Percentiles rank a stretch among this genome's conserved stretches.
These are phyloP conservation scores for Ceratobasidium sp. DNA, from an alignment of 1,284 basidiomycete species.

Conservation along the genomic window DNA sequence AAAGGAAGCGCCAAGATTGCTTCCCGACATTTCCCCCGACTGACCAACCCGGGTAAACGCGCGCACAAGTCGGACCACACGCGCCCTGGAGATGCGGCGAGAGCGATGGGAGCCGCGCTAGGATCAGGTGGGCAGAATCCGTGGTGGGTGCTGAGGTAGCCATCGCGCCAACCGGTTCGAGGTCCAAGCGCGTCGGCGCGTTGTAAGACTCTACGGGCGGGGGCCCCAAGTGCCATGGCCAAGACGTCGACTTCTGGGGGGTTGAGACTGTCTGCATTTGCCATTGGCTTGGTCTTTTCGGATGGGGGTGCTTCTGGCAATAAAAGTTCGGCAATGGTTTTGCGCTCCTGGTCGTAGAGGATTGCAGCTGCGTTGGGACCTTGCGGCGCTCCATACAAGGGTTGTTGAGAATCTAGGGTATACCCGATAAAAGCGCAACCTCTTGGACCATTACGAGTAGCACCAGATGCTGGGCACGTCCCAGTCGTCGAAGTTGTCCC, in stretches of 20 bases:
- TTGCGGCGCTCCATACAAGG: constrained; percentile 33
- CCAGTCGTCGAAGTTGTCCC: background rate
- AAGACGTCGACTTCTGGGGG: constrained; percentile 33
- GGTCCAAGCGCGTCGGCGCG: constrained; percentile 41
- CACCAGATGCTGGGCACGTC: constrained; percentile 4
- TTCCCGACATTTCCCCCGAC: constrained; percentile 41
- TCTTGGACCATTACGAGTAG: constrained; percentile 15
- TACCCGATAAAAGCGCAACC: constrained; percentile 41
- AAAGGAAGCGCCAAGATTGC: constrained; percentile 41
- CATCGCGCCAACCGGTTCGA: constrained; percentile 43
- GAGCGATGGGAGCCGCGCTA: constrained; percentile 35
- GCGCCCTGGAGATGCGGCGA: constrained; percentile 33
- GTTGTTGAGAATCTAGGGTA: background rate
- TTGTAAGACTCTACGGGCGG: constrained; percentile 43
- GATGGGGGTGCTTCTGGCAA: constrained; percentile 30
- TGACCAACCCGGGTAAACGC: constrained; percentile 36
- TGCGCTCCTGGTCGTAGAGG: constrained; percentile 24
- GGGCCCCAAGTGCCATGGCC: constrained; percentile 40
- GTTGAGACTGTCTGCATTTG: constrained; percentile 41
- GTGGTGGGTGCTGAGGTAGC: constrained; percentile 37
- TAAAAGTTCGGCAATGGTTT: constrained; percentile 34
- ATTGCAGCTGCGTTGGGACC: constrained; percentile 20
- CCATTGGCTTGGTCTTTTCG: constrained; percentile 32
- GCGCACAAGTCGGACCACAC: constrained; percentile 43
- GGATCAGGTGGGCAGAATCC: constrained; percentile 43